phyloP scores from a whole-genome alignment of 1,139 yeast species.

The Yamadazyma conglobata region DNA sequence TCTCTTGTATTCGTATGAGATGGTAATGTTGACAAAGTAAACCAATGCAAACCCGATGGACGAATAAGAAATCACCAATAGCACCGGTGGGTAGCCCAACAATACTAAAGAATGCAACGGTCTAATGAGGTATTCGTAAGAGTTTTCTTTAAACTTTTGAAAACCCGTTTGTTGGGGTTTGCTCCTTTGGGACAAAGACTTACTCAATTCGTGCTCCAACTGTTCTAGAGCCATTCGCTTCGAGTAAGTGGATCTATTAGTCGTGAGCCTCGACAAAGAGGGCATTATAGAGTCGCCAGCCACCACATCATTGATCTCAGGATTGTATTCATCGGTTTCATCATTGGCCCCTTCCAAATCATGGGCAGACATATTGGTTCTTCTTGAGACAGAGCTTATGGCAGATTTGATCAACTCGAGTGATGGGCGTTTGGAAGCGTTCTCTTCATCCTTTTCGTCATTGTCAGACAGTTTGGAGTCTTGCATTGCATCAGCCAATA shows the following conservation, averaged over 20 bases:
- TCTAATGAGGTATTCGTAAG: slow-evolving; percentile 42
- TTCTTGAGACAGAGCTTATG: slow-evolving; percentile 7
- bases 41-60: slow-evolving; percentile 66
- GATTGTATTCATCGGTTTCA: slow-evolving; percentile 4
- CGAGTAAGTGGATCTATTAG: slow-evolving; percentile 35
- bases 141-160: slow-evolving; percentile 16
- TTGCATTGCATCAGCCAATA: slow-evolving; percentile 22
- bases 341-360: not conserved
- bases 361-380: no score
- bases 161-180: slow-evolving; percentile 9
- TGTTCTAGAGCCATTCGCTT: slow-evolving; percentile 25
- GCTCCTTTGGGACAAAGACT: slow-evolving; percentile 13
- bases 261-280: slow-evolving; percentile 31
- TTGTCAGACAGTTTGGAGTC: slow-evolving; percentile 12
- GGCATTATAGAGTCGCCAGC: slow-evolving; percentile 41
- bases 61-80: slow-evolving; percentile 60
- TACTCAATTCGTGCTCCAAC: slow-evolving; percentile 21
- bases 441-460: slow-evolving; percentile 14
- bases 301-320: slow-evolving; percentile 21
- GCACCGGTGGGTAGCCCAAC: slow-evolving; percentile 69
- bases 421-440: slow-evolving; percentile 15
- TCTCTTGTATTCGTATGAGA: slow-evolving; percentile 59
- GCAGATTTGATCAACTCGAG: slow-evolving; percentile 7
- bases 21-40: slow-evolving; percentile 72
- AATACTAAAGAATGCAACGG: slow-evolving; percentile 52